phyloP scores from a whole-genome alignment of 2,329 filamentous ascomycete genomes.

The Aulographum hederae region DNA sequence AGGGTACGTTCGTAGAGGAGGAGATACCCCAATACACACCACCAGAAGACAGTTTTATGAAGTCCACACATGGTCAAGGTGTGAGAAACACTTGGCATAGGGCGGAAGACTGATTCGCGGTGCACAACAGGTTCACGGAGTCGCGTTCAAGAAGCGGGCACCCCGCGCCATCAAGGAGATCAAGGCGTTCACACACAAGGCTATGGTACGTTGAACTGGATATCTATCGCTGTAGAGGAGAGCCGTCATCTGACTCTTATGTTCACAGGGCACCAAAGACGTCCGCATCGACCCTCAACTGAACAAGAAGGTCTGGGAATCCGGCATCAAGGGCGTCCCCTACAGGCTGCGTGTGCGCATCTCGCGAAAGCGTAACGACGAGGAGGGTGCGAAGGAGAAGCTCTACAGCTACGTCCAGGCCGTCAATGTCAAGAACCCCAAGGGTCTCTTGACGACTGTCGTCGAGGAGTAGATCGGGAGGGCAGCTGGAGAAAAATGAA shows the following conservation, averaged over 20 bases:
- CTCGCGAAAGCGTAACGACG: constrained; percentile 98
- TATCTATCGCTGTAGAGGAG: background rate
- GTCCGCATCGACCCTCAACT: constrained; percentile 96
- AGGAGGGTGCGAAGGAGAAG: constrained; percentile 99
- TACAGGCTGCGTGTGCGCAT: constrained; percentile 96
- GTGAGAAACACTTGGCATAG: constrained; percentile 24
- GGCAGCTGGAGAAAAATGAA: too few relatives aligned
- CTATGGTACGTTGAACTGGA: constrained; percentile 60
- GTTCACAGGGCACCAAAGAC: constrained; percentile 91
- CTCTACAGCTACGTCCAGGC: constrained; percentile 99
- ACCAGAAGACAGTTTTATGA: constrained; percentile 33
- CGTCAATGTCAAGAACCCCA: constrained; percentile 98
- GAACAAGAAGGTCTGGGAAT: constrained; percentile 99
- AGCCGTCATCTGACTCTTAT: too few relatives aligned
- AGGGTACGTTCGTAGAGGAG: constrained; percentile 48
- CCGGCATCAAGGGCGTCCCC: constrained; percentile 95
- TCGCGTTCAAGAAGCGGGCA: constrained; percentile 98
- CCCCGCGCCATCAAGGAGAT: constrained; percentile 99
- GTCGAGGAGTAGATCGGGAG: constrained; percentile 50
- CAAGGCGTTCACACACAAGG: constrained; percentile 75
- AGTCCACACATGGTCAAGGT: constrained; percentile 20
- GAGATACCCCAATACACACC: background rate
- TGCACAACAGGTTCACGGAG: constrained; percentile 68
- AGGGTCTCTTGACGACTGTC: constrained; percentile 85
- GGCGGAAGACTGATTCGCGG: constrained; percentile 48